Conservation (phyloP, 805 yeast genomes). For the Metschnikowia santaceciliae region DNA sequence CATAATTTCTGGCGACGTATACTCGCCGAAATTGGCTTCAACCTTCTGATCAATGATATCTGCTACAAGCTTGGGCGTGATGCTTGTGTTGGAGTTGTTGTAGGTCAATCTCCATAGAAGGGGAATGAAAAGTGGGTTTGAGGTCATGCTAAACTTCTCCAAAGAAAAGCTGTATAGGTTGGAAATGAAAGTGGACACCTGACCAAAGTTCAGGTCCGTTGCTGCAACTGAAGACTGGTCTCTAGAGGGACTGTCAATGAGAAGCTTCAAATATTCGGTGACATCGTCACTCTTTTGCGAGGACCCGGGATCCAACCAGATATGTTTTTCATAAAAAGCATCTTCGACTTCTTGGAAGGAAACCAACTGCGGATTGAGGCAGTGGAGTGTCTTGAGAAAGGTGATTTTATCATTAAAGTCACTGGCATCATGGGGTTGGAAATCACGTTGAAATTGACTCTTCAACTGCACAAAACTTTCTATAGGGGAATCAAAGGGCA, state of each 20-base stretch:
- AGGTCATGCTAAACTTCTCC: constrained; percentile 22
- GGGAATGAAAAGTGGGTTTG: constrained; percentile 28
- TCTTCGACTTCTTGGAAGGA: constrained; percentile 23
- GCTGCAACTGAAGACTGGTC: constrained; percentile 7
- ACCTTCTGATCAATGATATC: constrained; percentile 16
- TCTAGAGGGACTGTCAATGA: constrained; percentile 32
- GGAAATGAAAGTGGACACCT: constrained; percentile 26
- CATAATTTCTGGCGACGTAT: constrained; percentile 6
- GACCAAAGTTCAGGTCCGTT: constrained; percentile 22
- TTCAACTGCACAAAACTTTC: constrained; percentile 3
- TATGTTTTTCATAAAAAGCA: constrained; percentile 28
- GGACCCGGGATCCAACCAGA: constrained; percentile 11
- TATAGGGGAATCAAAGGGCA: background rate
- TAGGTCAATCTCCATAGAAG: constrained; percentile 33
- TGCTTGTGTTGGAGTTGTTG: constrained; percentile 10
- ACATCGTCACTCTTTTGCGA: constrained; percentile 27
- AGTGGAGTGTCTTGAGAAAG: constrained; percentile 27
- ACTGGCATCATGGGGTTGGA: constrained; percentile 7
- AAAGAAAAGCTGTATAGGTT: constrained; percentile 25
- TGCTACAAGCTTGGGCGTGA: constrained; percentile 26
- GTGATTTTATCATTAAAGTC: constrained; percentile 21
- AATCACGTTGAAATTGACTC: constrained; percentile 3
- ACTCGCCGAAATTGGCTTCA: background rate
- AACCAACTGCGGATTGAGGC: constrained; percentile 22
- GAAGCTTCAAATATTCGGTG: constrained; percentile 27